phyloP scores from a whole-genome alignment of 345 rosid genomes.

The Eutrema heterophyllum region DNA sequence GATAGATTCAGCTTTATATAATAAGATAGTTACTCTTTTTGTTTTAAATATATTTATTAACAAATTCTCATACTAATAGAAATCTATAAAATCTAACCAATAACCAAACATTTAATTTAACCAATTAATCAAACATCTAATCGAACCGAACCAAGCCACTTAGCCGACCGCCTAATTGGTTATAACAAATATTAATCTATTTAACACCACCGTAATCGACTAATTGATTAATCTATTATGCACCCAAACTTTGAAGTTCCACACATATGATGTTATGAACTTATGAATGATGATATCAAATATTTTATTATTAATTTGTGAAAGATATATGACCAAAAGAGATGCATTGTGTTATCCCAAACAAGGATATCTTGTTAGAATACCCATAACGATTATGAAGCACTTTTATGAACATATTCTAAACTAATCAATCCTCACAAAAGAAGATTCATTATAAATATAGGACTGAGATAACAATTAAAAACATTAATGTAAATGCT shows the following conservation, averaged over 20 bases:
- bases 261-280: neutral
- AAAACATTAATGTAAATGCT: neutral
- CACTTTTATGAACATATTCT: neutral
- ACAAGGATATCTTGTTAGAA: neutral
- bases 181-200: neutral
- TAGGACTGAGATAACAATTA: neutral
- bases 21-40: too few species aligned
- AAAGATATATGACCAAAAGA: constrained; percentile 1
- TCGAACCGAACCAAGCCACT: neutral
- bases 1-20: too few species aligned
- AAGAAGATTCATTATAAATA: neutral
- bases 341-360: neutral
- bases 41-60: too few species aligned
- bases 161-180: neutral
- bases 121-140: neutral
- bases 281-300: neutral
- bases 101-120: neutral
- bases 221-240: neutral
- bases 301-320: neutral
- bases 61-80: too few species aligned
- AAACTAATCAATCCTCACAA: neutral
- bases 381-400: neutral
- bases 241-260: neutral
- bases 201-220: neutral
- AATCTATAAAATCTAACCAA: neutral